These are phyloP conservation scores for Diaporthe citriasiana DNA, from an alignment of 2,329 filamentous ascomycete genomes.

Conservation along the genomic window DNA sequence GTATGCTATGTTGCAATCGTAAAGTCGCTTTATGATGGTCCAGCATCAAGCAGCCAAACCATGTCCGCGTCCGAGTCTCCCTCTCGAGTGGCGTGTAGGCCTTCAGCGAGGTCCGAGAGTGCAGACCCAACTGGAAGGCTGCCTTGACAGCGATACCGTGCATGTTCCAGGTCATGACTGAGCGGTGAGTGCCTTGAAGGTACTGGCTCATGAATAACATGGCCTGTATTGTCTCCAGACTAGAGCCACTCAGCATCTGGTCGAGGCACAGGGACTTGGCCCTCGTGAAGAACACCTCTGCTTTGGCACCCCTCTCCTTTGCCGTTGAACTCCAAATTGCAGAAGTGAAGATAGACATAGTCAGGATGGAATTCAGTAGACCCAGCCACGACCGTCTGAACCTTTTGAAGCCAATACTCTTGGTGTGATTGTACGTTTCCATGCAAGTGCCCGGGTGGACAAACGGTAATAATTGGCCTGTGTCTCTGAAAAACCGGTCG, in stretches of 20 bases:
- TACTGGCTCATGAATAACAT: constrained; percentile 65
- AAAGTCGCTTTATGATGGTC: constrained; percentile 59
- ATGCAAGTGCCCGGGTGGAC: constrained; percentile 44
- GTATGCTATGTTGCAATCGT: constrained; percentile 59
- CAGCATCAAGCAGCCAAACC: constrained; percentile 63
- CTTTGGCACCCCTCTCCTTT: constrained; percentile 54
- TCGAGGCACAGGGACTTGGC: constrained; percentile 59
- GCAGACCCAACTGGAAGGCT: constrained; percentile 65
- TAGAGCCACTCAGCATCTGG: constrained; percentile 57
- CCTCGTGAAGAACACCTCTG: constrained; percentile 61
- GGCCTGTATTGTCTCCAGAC: constrained; percentile 63
- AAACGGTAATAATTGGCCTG: constrained; percentile 45
- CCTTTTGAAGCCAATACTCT: constrained; percentile 46
- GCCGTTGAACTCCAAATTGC: constrained; percentile 48
- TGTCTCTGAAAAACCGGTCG: constrained; percentile 44
- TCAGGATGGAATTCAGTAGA: constrained; percentile 64
- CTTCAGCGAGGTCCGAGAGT: constrained; percentile 56
- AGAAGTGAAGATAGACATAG: constrained; percentile 58
- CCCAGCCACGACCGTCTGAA: constrained; percentile 65
- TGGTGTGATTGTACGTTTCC: constrained; percentile 42
- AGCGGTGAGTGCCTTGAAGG: constrained; percentile 67
- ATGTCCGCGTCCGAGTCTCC: constrained; percentile 63
- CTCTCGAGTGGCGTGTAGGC: constrained; percentile 57
- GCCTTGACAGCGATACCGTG: constrained; percentile 67
- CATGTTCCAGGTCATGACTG: constrained; percentile 66